These are phyloP conservation scores for Blastomyces emzantsi DNA, from an alignment of 2,329 filamentous ascomycete species.

Conservation along the genomic window DNA sequence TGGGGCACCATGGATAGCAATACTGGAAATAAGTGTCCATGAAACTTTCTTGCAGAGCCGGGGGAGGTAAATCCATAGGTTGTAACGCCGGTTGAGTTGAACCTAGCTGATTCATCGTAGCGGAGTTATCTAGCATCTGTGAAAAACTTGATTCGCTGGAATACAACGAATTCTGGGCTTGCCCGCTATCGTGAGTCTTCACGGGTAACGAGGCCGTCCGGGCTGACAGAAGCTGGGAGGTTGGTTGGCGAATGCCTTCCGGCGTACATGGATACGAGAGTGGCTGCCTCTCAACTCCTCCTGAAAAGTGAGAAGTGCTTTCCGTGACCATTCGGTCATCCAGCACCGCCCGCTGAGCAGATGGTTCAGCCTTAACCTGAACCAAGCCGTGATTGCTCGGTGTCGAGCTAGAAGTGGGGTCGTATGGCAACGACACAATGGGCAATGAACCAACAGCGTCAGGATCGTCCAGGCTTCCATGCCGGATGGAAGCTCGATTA, in stretches of 20 bases:
- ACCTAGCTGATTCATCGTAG: constrained; percentile 11
- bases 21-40: constrained; percentile 38
- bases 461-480: not conserved
- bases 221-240: not conserved
- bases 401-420: constrained; percentile 3
- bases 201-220: not conserved
- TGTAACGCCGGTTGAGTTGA: not conserved
- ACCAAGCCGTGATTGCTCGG: not conserved
- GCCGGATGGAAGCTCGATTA: constrained; percentile 2
- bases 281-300: not conserved
- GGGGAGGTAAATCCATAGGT: constrained; percentile 11
- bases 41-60: constrained; percentile 32
- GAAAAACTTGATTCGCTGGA: not conserved
- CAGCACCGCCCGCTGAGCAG: not conserved
- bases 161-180: not conserved
- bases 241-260: constrained; percentile 5
- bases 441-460: not conserved
- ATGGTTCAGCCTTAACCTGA: not conserved
- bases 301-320: not conserved
- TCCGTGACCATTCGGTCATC: constrained; percentile 2
- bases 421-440: constrained; percentile 5
- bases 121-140: not conserved
- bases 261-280: not conserved
- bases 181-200: not conserved
- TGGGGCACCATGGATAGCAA: constrained; percentile 38